Conservation (phyloP, 805 yeast species). For the Ogataea parapolymorpha region DNA sequence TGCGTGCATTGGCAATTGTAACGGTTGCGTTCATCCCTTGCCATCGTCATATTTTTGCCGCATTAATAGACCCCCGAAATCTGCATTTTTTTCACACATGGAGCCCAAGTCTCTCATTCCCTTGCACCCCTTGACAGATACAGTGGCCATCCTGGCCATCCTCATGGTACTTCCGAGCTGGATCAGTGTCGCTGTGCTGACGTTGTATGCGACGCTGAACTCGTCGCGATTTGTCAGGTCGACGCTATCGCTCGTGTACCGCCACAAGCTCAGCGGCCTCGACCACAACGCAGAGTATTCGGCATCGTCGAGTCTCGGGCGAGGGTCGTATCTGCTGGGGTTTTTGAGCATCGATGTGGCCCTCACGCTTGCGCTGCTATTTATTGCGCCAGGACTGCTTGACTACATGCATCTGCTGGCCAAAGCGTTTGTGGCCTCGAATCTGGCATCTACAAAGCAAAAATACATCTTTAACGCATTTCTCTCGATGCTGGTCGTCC, state of each 20-base stretch:
- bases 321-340: slow-evolving; percentile 11
- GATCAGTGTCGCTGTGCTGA: slow-evolving; percentile 21
- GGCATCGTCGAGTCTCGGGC: background rate
- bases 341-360: slow-evolving; percentile 19
- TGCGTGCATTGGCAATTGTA: background rate
- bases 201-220: slow-evolving; percentile 25
- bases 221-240: slow-evolving; percentile 27
- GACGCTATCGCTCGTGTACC: slow-evolving; percentile 25
- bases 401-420: slow-evolving; percentile 30
- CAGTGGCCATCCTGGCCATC: slow-evolving; percentile 28
- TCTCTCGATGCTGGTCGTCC: slow-evolving; percentile 21
- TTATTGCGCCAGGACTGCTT: slow-evolving; percentile 24
- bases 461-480: slow-evolving; percentile 30
- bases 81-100: slow-evolving; percentile 34
- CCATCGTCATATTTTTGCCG: no score
- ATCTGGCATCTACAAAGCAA: slow-evolving; percentile 29
- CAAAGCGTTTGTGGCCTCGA: slow-evolving; percentile 35
- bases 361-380: slow-evolving; percentile 16
- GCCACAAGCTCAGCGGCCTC: slow-evolving; percentile 24
- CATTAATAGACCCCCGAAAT: background rate
- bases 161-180: slow-evolving; percentile 28
- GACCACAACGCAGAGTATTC: slow-evolving; percentile 5
- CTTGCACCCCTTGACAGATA: slow-evolving; percentile 27
- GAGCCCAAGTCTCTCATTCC: slow-evolving; percentile 36
- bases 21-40: background rate